A percentile compares a stretch with the other conserved stretches of the same genome.
These are phyloP conservation scores for Bryoglossum gracile DNA, from an alignment of 495 filamentous ascomycete genomes.

Conservation along the genomic window DNA sequence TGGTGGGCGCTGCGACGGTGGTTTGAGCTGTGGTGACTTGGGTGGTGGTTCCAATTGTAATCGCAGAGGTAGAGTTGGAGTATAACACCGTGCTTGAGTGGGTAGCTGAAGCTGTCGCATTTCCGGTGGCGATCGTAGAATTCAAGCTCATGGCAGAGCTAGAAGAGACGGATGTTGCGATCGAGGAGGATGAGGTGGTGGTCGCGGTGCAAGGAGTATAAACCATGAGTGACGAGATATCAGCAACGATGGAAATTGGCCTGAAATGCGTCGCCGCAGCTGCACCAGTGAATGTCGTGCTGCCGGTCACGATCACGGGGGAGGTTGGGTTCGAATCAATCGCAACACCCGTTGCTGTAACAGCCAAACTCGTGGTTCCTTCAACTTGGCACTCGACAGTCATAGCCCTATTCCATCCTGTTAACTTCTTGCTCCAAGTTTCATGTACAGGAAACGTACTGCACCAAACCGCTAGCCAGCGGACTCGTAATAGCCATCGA, in stretches of 20 bases:
- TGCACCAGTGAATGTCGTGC: background rate
- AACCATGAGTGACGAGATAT: background rate
- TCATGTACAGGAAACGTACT: background rate
- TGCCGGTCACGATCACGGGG: background rate
- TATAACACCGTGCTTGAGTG: background rate
- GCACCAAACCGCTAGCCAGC: background rate
- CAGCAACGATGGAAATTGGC: background rate
- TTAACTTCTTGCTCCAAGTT: background rate
- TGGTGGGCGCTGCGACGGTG: background rate
- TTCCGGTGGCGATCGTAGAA: background rate
- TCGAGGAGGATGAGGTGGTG: background rate
- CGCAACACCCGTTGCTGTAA: background rate
- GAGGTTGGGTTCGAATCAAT: no score
- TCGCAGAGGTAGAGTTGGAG: background rate
- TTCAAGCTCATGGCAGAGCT: background rate
- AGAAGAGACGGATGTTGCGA: background rate
- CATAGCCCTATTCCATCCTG: no score
- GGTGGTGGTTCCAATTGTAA: background rate
- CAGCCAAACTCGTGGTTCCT: background rate
- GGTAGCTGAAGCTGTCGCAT: background rate
- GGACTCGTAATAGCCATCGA: background rate
- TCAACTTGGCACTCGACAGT: background rate
- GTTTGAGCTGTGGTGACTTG: background rate
- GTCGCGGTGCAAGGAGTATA: background rate
- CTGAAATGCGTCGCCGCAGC: background rate